Base-by-base conservation (phyloP, 1,284 basidiomycete species). In the Boletus semigastroideus region DNA sequence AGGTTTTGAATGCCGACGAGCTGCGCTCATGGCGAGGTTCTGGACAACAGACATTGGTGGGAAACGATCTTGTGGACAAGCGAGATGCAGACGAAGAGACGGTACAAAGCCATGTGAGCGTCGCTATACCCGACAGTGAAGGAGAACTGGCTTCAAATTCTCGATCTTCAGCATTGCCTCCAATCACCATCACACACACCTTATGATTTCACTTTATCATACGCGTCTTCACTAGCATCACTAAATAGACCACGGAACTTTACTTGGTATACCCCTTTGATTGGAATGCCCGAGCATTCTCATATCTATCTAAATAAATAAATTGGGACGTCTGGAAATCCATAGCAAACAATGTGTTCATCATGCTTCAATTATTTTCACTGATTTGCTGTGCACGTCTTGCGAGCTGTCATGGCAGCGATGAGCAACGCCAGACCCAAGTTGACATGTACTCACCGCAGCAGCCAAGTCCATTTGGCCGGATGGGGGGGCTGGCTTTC, bases 381-480 rank as follows among this genome's bases (percentile, higher is more conserved):
- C 74, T 72, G 53, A 82, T 76, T 58, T 72, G 77, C 65, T 90
- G 86, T 3, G 87, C 87, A 19, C 87, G 80, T 64, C 75, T 87
- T 12, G 87, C 86, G 55, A 90, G 68, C 87, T 90, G 46, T 46
- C 49, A 43, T 30, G 12, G n/a, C 17, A 46, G 41, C 4, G 34
- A 50, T 55, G 28, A 61, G 51, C 17, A 34, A 5, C 13, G 19
- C 42, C 20, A 25, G 11, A 7, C 20, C 12, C n/a, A 46, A 27
- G 14, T 31, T n/a, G 36, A 7, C 33, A 31, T 46, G 37, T 7
- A 78, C 85, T 74, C 61, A 90, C 87, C 47, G 78, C 83, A 58
- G 91, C 90, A 55, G 91, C 90, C 59, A 94, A 73, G 72, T 93
- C 92, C 72, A 92, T 63, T 67, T 93, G 90, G 22, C 90, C 85